Evolutionary conservation across 257 asterid species (phyloP).

Genomic region (Plantago ovata): DNA sequence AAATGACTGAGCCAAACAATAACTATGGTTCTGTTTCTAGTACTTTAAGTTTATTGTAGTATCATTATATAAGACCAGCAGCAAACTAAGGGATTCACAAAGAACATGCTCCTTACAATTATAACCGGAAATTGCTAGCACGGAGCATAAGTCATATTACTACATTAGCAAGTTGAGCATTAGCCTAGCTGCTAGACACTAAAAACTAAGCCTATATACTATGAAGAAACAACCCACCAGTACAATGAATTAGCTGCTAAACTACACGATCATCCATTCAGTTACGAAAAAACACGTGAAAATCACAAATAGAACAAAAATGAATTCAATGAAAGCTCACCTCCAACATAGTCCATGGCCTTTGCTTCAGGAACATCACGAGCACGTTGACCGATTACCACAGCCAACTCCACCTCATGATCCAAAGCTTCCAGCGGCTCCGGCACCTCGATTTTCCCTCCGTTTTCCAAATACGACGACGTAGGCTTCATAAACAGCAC

Average conservation of each 20-base stretch:
- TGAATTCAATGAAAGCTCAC: slow-evolving; percentile 22
- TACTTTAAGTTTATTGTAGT: no score
- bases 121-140: no score
- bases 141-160: no score
- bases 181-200: not conserved
- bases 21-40: no score
- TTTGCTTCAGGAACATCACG: slow-evolving; percentile 76
- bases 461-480: slow-evolving; percentile 79
- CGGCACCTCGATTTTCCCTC: slow-evolving; percentile 86
- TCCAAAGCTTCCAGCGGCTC: slow-evolving; percentile 72
- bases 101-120: no score
- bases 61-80: no score
- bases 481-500: slow-evolving; percentile 97
- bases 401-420: slow-evolving; percentile 98
- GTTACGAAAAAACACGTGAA: not conserved
- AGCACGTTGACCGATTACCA: slow-evolving; percentile 77
- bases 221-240: not conserved
- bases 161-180: no score
- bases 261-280: not conserved
- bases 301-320: not conserved
- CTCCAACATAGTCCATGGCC: slow-evolving; percentile 89
- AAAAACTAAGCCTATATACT: not conserved
- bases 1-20: no score
- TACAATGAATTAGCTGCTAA: not conserved
- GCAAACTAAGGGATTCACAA: no score